phyloP scores from a whole-genome alignment of 352 stramenopile genomes.

The Pythium folliculosum region DNA sequence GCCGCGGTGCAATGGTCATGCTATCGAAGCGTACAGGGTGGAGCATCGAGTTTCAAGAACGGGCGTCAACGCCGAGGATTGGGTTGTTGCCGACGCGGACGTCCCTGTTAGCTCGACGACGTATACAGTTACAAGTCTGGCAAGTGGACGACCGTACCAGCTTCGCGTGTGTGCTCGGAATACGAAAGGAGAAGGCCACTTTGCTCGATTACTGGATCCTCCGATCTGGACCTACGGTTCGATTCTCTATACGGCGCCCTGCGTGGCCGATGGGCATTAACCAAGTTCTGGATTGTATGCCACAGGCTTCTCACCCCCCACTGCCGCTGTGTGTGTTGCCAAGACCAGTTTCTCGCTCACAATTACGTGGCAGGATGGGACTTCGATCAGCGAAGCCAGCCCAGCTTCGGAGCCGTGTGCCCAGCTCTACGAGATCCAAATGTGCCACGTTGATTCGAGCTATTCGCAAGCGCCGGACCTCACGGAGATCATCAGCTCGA shows the following conservation, averaged over 20 bases:
- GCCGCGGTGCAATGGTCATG: constrained; percentile 56
- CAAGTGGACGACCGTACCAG: constrained; percentile 19
- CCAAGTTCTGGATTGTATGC: not conserved
- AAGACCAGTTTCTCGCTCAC: constrained; percentile 37
- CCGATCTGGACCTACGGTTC: constrained; percentile 36
- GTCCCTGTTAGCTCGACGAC: constrained; percentile 20
- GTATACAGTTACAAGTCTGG: constrained; percentile 13
- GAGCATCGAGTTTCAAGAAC: constrained; percentile 10
- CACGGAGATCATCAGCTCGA: constrained; percentile 6
- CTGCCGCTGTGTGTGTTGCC: constrained; percentile 17
- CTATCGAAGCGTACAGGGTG: constrained; percentile 29
- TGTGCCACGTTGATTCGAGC: constrained; percentile 30
- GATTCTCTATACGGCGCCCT: not conserved
- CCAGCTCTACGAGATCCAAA: constrained; percentile 32
- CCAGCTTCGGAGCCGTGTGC: not conserved
- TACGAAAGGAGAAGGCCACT: constrained; percentile 22
- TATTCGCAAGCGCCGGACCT: constrained; percentile 12
- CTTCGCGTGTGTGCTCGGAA: constrained; percentile 34
- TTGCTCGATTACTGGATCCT: constrained; percentile 8
- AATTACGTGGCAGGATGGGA: constrained; percentile 32
- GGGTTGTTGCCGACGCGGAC: constrained; percentile 6
- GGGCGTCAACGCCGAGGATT: not conserved
- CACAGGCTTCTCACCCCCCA: constrained; percentile 33
- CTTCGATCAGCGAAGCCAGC: not conserved
- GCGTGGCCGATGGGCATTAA: not conserved